These are phyloP conservation scores for Solanum infundibuliforme DNA, from an alignment of 257 asterid genomes.

Conservation along the genomic window DNA sequence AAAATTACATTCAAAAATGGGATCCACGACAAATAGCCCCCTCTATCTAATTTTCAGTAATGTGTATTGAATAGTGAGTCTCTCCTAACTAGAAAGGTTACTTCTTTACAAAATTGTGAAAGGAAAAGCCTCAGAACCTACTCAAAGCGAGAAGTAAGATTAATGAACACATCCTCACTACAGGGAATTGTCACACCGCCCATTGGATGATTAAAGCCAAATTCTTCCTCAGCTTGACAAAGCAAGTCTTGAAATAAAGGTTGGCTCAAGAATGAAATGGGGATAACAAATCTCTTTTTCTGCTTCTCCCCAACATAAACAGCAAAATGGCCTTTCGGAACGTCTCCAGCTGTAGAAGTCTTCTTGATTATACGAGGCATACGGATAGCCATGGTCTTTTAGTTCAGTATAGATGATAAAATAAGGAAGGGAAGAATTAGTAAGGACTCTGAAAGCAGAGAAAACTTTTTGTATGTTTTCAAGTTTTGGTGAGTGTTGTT, in stretches of 20 bases:
- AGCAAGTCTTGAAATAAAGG: not conserved
- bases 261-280: slow-evolving; percentile 1
- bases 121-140: not conserved
- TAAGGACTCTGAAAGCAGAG: not conserved
- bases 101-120: not conserved
- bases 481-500: not conserved
- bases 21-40: not conserved
- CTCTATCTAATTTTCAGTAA: not conserved
- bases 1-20: not conserved
- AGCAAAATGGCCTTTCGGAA: not conserved
- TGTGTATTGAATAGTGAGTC: not conserved
- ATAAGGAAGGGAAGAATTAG: not conserved
- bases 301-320: not conserved
- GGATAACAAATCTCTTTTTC: not conserved
- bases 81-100: too few species aligned
- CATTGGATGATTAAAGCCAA: not conserved
- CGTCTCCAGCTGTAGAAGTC: not conserved
- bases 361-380: not conserved
- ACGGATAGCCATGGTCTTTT: not conserved
- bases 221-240: not conserved
- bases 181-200: not conserved
- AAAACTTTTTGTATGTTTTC: not conserved
- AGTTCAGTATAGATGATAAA: not conserved
- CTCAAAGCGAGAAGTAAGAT: slow-evolving; percentile 7
- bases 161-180: not conserved